These are phyloP conservation scores for Cyberlindnera sargentensis DNA, from an alignment of 805 yeast species.

Conservation along the genomic window DNA sequence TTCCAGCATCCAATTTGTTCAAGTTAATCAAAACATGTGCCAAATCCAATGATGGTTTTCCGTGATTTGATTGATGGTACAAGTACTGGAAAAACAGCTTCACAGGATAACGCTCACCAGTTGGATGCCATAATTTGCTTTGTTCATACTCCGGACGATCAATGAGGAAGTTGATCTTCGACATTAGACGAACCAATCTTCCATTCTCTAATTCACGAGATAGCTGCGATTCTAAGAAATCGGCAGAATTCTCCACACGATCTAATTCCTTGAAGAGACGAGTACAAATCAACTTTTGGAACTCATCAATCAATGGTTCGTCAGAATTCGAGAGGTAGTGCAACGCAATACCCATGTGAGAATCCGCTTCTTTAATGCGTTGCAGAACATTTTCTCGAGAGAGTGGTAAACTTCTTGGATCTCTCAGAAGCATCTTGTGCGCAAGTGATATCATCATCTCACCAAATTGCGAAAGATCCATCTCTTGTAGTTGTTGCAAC, in stretches of 20 bases:
- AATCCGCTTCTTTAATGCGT: conserved; percentile 31
- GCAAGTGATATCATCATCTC: conserved; percentile 45
- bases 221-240: conserved; percentile 54
- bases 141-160: conserved; percentile 66
- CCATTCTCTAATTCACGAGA: conserved; percentile 81
- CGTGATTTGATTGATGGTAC: conserved; percentile 74
- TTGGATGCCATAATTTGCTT: conserved; percentile 53
- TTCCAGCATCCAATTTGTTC: conserved; percentile 89
- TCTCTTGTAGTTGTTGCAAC: conserved; percentile 32
- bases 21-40: conserved; percentile 72
- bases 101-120: conserved; percentile 68
- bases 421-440: not conserved
- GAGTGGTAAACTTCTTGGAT: not conserved
- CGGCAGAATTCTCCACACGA: conserved; percentile 44
- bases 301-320: conserved; percentile 23
- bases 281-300: conserved; percentile 35
- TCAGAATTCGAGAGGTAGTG: conserved; percentile 24
- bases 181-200: conserved; percentile 70
- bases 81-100: conserved; percentile 76
- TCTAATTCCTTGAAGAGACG: conserved; percentile 42
- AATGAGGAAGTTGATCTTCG: conserved; percentile 72
- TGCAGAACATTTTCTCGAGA: not conserved
- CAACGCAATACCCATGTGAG: conserved; percentile 38
- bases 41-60: conserved; percentile 73
- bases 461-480: conserved; percentile 59